Evolutionary conservation across 208 protist genomes (phyloP).

Genomic region (Porcisia hertigi): DNA sequence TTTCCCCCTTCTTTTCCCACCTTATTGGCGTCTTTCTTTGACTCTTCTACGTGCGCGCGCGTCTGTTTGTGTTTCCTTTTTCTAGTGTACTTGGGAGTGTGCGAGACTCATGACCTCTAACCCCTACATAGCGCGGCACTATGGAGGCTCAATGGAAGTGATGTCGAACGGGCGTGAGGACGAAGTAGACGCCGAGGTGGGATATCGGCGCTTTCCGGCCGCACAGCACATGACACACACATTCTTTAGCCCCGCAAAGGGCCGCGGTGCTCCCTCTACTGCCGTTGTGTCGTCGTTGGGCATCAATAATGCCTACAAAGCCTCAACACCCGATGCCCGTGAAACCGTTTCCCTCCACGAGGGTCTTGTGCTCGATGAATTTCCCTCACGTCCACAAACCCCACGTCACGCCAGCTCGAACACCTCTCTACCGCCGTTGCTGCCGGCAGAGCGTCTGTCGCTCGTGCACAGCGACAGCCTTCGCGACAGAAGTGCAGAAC

Average conservation of each 20-base stretch:
- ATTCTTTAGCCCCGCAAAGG: constrained; percentile 52
- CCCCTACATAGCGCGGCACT: constrained; percentile 74
- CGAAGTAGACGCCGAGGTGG: constrained; percentile 42
- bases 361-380: constrained; percentile 24
- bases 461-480: constrained; percentile 2
- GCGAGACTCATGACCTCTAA: constrained; percentile 54
- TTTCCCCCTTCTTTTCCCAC: constrained; percentile 7
- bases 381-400: constrained; percentile 40
- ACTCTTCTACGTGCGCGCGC: constrained; percentile 3
- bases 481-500: constrained; percentile 12
- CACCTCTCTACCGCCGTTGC: constrained; percentile 29
- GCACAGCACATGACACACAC: constrained; percentile 65
- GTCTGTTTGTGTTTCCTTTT: background rate
- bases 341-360: constrained; percentile 2
- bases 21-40: background rate
- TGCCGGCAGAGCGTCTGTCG: constrained; percentile 22
- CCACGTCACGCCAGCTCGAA: constrained; percentile 6
- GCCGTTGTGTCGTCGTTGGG: background rate
- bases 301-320: background rate
- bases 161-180: constrained; percentile 15
- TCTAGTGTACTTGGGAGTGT: constrained; percentile 12
- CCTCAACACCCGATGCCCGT: constrained; percentile 8
- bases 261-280: background rate
- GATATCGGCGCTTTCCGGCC: constrained; percentile 55
- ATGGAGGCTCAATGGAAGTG: constrained; percentile 47